These are phyloP conservation scores for Escovopsis sp. DNA, from an alignment of 2,329 filamentous ascomycete species.

Conservation along the genomic window DNA sequence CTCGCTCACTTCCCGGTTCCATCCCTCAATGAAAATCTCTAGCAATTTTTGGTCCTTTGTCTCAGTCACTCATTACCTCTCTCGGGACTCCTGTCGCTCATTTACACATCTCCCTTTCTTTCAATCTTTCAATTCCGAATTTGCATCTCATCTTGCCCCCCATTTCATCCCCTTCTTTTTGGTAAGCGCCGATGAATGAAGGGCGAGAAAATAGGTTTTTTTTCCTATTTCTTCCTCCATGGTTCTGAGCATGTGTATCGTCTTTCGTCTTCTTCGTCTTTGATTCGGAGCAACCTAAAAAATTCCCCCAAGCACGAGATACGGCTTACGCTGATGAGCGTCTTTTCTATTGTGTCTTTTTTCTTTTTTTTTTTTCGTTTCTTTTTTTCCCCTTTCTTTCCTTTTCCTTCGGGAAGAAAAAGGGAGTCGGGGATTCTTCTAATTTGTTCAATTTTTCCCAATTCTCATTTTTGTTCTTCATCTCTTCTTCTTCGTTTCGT, in stretches of 20 bases:
- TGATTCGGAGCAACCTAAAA: background rate
- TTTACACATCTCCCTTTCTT: background rate
- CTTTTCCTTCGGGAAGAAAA: background rate
- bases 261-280: too few species aligned
- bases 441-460: background rate
- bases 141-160: too few species aligned
- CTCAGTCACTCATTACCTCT: background rate
- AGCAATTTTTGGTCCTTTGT: too few species aligned
- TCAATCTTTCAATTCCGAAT: too few species aligned
- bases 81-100: background rate
- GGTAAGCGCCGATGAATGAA: too few species aligned
- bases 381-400: background rate
- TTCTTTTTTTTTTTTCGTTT: conserved; percentile 1
- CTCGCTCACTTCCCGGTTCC: too few species aligned
- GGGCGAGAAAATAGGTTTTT: too few species aligned
- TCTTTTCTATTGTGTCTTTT: background rate
- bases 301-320: too few species aligned
- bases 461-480: background rate
- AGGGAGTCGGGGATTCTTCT: background rate
- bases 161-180: too few species aligned
- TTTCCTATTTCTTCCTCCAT: too few species aligned
- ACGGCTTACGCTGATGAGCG: background rate
- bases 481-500: background rate
- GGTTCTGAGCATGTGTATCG: too few species aligned
- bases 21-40: too few species aligned